A percentile compares a stretch with the other conserved stretches of the same genome.
Conservation (phyloP, 2,329 filamentous ascomycete genomes). For the Acarospora socialis region DNA sequence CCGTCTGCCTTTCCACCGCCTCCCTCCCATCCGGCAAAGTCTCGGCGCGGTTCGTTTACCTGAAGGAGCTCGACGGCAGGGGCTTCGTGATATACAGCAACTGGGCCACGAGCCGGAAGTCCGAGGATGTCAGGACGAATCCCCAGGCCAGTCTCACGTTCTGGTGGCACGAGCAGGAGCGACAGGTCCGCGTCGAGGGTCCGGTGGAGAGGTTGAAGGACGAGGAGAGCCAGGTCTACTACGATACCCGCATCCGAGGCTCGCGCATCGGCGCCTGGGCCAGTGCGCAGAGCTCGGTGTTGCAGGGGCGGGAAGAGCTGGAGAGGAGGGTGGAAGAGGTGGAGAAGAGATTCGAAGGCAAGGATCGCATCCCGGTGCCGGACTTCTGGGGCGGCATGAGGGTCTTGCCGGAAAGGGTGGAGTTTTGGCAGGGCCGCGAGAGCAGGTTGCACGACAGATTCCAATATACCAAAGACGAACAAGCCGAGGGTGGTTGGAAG, state of each 20-base stretch:
- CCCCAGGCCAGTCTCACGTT: constrained; percentile 72
- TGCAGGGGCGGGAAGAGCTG: constrained; percentile 57
- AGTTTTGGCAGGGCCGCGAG: constrained; percentile 92
- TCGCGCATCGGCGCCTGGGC: constrained; percentile 87
- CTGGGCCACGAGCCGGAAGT: constrained; percentile 61
- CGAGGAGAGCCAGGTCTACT: constrained; percentile 59
- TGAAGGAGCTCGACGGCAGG: constrained; percentile 75
- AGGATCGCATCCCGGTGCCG: constrained; percentile 74
- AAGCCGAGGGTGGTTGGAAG: constrained; percentile 39
- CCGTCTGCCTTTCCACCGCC: constrained; percentile 76
- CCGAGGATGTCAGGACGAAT: constrained; percentile 57
- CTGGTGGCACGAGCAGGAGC: constrained; percentile 74
- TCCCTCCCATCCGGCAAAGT: constrained; percentile 70
- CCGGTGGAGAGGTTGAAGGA: constrained; percentile 47
- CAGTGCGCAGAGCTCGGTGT: constrained; percentile 68
- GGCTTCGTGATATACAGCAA: constrained; percentile 94
- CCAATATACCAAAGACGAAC: constrained; percentile 53
- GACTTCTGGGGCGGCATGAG: constrained; percentile 90
- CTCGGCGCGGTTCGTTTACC: constrained; percentile 73
- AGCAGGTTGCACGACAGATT: constrained; percentile 91
- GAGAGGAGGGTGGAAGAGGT: constrained; percentile 65
- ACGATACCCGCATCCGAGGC: constrained; percentile 55
- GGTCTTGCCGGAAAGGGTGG: constrained; percentile 69
- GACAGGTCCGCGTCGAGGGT: constrained; percentile 86
- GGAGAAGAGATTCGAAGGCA: constrained; percentile 58